Percentiles rank a stretch among this genome's conserved stretches.
phyloP scores from a whole-genome alignment of 106 monocot genomes.

The Dioscorea alata region DNA sequence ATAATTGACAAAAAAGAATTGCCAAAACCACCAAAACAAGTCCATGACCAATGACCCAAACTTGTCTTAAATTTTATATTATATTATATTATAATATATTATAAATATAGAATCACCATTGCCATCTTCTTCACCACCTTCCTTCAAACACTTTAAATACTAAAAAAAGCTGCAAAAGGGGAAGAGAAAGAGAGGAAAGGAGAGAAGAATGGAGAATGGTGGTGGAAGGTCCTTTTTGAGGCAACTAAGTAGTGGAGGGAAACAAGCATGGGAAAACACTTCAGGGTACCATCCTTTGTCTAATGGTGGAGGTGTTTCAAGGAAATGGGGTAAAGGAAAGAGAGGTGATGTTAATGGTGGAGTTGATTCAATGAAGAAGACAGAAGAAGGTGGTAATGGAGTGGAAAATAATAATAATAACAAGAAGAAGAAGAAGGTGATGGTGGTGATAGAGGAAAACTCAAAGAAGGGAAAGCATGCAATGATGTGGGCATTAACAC shows the following conservation, averaged over 20 bases:
- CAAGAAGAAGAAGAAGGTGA: slow-evolving; percentile 63
- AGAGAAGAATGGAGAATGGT: background rate
- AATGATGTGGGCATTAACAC: slow-evolving; percentile 86
- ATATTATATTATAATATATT: too few species aligned
- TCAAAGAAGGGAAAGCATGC: slow-evolving; percentile 53
- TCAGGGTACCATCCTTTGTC: background rate
- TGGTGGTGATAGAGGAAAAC: slow-evolving; percentile 70
- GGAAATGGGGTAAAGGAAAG: slow-evolving; percentile 11
- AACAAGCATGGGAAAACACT: background rate
- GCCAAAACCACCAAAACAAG: too few species aligned
- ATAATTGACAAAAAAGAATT: too few species aligned
- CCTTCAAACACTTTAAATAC: too few species aligned
- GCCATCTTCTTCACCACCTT: too few species aligned
- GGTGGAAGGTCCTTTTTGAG: slow-evolving; percentile 7
- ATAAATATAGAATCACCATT: too few species aligned
- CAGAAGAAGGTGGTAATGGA: background rate
- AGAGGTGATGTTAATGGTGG: too few species aligned
- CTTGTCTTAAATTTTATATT: too few species aligned
- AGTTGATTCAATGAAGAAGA: background rate
- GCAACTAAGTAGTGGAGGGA: slow-evolving; percentile 16
- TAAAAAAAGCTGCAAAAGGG: too few species aligned
- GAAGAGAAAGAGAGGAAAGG: background rate
- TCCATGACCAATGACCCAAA: too few species aligned
- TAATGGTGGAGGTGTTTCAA: background rate
- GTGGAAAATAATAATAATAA: background rate